Percentiles rank a stretch among this genome's conserved stretches.
These are phyloP conservation scores for Moricandia moricandioides DNA, from an alignment of 345 rosid genomes.

Conservation along the genomic window DNA sequence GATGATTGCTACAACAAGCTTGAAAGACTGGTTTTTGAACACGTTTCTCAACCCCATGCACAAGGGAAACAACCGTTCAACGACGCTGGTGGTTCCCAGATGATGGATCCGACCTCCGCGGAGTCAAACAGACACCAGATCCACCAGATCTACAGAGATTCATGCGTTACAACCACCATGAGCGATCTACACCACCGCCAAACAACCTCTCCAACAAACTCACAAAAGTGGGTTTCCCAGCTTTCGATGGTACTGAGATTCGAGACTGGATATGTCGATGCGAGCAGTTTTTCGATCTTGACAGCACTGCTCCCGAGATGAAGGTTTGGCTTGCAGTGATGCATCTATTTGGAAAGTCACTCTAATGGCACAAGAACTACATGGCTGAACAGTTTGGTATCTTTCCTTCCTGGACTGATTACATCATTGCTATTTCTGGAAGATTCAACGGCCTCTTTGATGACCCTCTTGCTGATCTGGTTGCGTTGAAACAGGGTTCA, in stretches of 20 bases:
- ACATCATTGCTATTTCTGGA: not conserved
- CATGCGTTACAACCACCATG: too few relatives aligned
- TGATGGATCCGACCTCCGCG: not conserved
- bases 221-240: not conserved
- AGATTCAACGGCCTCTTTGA: not conserved
- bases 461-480: not conserved
- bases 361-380: not conserved
- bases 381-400: not conserved
- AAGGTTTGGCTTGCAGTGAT: not conserved
- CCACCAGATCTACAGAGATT: too few relatives aligned
- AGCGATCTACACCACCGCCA: too few relatives aligned
- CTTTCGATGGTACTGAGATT: not conserved
- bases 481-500: not conserved
- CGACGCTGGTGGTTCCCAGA: not conserved
- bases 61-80: not conserved
- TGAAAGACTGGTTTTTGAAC: not conserved
- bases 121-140: too few relatives aligned
- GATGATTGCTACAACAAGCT: not conserved
- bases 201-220: not conserved
- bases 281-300: not conserved
- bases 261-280: not conserved
- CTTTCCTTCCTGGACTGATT: not conserved
- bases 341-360: not conserved
- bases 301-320: not conserved
- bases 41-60: not conserved